Evolutionary conservation across 2,329 filamentous ascomycete genomes (phyloP).

Genomic region (Hypoxylon sp.): DNA sequence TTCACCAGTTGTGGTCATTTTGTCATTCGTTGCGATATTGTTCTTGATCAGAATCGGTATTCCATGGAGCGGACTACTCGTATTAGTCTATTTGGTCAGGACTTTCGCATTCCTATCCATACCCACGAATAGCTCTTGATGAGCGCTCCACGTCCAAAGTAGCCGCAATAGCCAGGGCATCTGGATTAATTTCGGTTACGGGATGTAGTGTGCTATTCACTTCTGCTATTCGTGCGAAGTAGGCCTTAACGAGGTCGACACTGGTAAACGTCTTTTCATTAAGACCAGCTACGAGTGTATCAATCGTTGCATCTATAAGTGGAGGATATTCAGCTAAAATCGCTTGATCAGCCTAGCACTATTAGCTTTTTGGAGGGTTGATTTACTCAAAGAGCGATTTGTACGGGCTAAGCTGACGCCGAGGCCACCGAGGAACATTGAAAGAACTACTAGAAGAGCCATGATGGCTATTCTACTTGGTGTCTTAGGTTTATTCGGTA

Average conservation of each 20-base stretch:
- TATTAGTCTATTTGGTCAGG: background rate
- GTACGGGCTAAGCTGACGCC: background rate
- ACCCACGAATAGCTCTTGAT: background rate
- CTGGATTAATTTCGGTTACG: slow-evolving; percentile 58
- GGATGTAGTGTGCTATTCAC: slow-evolving; percentile 54
- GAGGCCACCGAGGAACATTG: background rate
- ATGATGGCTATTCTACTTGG: background rate
- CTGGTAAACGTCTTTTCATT: slow-evolving; percentile 50
- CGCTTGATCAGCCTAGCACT: background rate
- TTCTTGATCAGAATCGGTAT: slow-evolving; percentile 77
- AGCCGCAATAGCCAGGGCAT: slow-evolving; percentile 58
- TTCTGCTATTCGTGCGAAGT: slow-evolving; percentile 54
- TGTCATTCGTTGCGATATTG: slow-evolving; percentile 74
- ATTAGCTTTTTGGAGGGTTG: background rate
- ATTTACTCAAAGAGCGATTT: background rate
- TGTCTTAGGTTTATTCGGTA: background rate
- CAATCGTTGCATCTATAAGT: slow-evolving; percentile 47
- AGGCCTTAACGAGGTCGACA: slow-evolving; percentile 54
- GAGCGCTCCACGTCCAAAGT: slow-evolving; percentile 54
- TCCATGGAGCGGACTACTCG: slow-evolving; percentile 69
- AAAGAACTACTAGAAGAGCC: background rate
- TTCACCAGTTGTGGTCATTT: slow-evolving; percentile 65
- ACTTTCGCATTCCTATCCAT: background rate
- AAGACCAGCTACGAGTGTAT: slow-evolving; percentile 48
- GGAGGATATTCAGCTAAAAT: background rate